A percentile compares a stretch with the other conserved stretches of the same genome.
Evolutionary conservation across 441 rosid genomes (phyloP).

Genomic region (Francoa sonchifolia): DNA sequence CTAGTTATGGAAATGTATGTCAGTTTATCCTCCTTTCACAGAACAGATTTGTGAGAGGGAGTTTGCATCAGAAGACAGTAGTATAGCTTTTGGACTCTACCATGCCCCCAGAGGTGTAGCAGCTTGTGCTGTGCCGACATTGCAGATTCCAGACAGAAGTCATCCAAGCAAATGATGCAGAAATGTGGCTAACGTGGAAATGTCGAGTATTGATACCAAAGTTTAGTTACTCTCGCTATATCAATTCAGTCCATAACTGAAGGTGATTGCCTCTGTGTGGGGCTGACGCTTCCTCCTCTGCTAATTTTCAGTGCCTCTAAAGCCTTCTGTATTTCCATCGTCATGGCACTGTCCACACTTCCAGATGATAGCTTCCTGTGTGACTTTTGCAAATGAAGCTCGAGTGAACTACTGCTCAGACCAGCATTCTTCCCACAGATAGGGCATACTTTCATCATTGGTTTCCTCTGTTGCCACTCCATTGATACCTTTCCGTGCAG

Average conservation of each 20-base stretch:
- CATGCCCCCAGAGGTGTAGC: no score
- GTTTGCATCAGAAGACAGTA: no score
- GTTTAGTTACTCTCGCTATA: neutral
- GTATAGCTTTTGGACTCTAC: no score
- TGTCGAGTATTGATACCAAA: no score
- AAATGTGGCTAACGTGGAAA: no score
- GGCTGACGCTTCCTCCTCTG: constrained; percentile 57
- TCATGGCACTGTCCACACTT: constrained; percentile 97
- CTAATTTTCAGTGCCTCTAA: constrained; percentile 65
- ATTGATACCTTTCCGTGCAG: constrained; percentile 74
- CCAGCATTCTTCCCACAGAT: constrained; percentile 94
- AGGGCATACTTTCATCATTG: constrained; percentile 78
- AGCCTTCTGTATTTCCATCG: constrained; percentile 86
- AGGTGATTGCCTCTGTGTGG: constrained; percentile 35
- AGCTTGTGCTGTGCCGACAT: no score
- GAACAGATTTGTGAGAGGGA: no score
- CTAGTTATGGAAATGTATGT: no score
- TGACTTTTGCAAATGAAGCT: constrained; percentile 81
- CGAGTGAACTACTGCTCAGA: constrained; percentile 82
- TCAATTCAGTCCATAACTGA: constrained; percentile 27
- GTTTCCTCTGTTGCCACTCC: constrained; percentile 93
- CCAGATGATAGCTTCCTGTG: constrained; percentile 84
- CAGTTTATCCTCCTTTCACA: no score
- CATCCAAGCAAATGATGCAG: no score
- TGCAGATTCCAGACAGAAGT: no score